Conservation (phyloP, 192 early-diverging fungal genomes). For the Umbelopsis vinacea region DNA sequence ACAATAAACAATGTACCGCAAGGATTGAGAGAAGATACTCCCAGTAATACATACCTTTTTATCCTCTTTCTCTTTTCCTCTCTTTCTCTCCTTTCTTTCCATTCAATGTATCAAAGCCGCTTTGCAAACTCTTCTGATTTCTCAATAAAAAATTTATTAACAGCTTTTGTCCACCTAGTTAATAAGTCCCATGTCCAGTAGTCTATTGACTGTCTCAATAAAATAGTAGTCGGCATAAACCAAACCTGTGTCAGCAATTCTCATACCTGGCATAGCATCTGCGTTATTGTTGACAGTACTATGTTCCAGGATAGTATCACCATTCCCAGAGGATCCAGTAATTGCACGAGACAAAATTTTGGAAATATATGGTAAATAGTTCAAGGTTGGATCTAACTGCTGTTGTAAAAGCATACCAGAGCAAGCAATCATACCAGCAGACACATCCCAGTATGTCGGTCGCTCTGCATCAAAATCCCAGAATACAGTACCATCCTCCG, state of each 20-base stretch:
- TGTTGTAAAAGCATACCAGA: constrained; percentile 21
- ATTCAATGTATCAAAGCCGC: too few relatives aligned
- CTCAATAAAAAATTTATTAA: too few relatives aligned
- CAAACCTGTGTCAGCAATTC: constrained; percentile 21
- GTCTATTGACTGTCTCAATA: constrained; percentile 5
- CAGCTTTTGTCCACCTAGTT: background rate
- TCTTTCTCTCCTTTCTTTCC: too few relatives aligned
- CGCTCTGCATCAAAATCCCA: constrained; percentile 20
- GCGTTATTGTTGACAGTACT: constrained; percentile 15
- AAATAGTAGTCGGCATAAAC: constrained; percentile 23
- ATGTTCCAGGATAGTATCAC: constrained; percentile 14
- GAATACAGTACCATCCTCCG: constrained; percentile 7
- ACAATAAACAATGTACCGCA: background rate
- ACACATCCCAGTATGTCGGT: constrained; percentile 20
- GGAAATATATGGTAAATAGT: background rate
- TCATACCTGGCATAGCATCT: background rate
- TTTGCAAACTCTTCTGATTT: too few relatives aligned
- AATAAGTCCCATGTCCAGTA: constrained; percentile 17
- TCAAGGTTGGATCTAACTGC: constrained; percentile 6
- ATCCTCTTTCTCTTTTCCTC: background rate
- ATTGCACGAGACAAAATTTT: constrained; percentile 11
- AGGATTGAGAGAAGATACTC: background rate
- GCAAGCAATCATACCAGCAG: constrained; percentile 20
- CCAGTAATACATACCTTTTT: background rate
- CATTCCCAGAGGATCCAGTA: background rate